A percentile compares a stretch with the other conserved stretches of the same genome.
These are phyloP conservation scores for Dryas octopetala DNA, from an alignment of 306 rosid species.

Conservation along the genomic window DNA sequence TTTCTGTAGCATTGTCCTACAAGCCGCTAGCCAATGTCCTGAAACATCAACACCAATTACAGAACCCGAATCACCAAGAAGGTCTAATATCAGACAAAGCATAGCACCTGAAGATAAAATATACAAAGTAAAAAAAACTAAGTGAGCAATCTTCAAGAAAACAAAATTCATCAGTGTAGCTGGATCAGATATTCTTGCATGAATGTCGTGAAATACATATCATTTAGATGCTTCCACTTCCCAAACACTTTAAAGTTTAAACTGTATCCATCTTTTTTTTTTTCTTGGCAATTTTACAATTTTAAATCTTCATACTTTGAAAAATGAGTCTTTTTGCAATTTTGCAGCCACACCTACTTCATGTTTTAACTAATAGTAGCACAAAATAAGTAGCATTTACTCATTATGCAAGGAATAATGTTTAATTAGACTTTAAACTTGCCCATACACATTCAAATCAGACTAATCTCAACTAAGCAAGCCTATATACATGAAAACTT, in stretches of 20 bases:
- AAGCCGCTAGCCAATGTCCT: constrained; percentile 80
- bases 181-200: neutral
- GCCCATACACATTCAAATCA: too few relatives aligned
- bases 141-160: constrained; percentile 10
- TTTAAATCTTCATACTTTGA: neutral
- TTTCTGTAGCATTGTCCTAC: constrained; percentile 87
- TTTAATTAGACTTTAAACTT: neutral
- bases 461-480: too few relatives aligned
- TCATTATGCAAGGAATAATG: neutral
- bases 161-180: neutral
- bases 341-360: neutral
- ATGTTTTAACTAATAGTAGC: neutral
- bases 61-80: constrained; percentile 79
- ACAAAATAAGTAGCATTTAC: neutral
- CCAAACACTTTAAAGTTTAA: neutral
- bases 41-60: constrained; percentile 89
- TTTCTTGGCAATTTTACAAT: neutral
- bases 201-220: neutral
- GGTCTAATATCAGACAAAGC: constrained; percentile 78
- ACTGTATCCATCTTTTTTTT: neutral
- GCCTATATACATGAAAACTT: too few relatives aligned
- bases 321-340: neutral
- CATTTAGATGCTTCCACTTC: neutral
- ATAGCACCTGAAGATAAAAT: constrained; percentile 69
- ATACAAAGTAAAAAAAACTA: neutral